Evolutionary conservation across 2,329 filamentous ascomycete genomes (phyloP).

Genomic region (Beauveria pseudobassiana): DNA sequence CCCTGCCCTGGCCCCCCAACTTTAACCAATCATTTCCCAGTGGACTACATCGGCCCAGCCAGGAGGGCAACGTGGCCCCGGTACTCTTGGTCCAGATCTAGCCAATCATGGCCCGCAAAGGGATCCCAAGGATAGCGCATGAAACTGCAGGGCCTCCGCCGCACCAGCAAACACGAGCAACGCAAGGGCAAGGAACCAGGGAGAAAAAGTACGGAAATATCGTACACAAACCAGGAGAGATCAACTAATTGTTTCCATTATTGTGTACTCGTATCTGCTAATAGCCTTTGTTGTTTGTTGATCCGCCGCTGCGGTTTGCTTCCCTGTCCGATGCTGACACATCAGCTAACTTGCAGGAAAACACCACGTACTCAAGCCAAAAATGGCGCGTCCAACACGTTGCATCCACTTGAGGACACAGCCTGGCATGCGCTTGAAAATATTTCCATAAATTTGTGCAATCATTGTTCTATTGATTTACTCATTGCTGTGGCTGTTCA

Average conservation of each 20-base stretch:
- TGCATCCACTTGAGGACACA: not conserved
- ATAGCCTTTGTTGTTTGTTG: not conserved
- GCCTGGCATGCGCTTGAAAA: not conserved
- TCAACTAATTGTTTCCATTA: not conserved
- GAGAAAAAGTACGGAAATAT: not conserved
- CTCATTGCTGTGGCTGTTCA: too few species aligned
- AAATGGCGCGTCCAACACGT: not conserved
- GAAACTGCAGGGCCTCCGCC: not conserved
- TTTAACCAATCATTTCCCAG: not conserved
- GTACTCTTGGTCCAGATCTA: not conserved
- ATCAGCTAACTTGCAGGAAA: too few species aligned
- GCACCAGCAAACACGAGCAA: not conserved
- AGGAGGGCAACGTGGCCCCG: not conserved
- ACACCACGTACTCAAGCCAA: not conserved
- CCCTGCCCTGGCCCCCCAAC: not conserved
- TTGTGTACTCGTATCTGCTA: not conserved
- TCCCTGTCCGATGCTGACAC: too few species aligned
- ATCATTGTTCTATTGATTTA: too few species aligned
- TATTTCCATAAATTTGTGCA: not conserved
- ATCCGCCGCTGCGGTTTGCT: too few species aligned
- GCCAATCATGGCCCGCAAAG: not conserved
- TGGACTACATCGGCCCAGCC: slow-evolving; percentile 3
- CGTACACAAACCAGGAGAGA: not conserved
- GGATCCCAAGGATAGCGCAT: not conserved
- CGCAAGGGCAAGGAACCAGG: not conserved